Conservation (phyloP, 306 rosid genomes). For the Quercus mongolica region DNA sequence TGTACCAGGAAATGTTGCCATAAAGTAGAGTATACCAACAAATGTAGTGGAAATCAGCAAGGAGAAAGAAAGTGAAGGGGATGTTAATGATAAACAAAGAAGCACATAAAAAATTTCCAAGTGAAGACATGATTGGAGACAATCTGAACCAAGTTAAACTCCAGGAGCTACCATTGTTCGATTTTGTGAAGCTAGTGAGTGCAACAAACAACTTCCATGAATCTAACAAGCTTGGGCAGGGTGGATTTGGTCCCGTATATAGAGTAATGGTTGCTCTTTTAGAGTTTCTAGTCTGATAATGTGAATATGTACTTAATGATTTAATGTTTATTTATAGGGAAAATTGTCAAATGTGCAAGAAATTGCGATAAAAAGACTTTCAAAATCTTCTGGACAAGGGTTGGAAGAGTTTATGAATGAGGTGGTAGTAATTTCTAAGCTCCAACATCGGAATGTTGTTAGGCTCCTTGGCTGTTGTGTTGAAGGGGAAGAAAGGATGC, state of each 20-base stretch:
- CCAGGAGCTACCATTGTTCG: constrained; percentile 17
- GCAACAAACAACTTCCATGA: too few relatives aligned
- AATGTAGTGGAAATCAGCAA: not conserved
- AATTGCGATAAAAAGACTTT: too few relatives aligned
- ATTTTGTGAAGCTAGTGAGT: not conserved
- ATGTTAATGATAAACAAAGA: not conserved
- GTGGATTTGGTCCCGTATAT: constrained; percentile 31
- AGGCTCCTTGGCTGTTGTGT: too few relatives aligned
- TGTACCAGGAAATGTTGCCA: not conserved
- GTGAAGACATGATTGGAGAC: not conserved
- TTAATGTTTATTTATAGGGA: too few relatives aligned
- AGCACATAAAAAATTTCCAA: not conserved
- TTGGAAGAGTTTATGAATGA: too few relatives aligned
- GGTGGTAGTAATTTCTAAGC: too few relatives aligned
- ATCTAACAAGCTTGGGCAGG: constrained; percentile 24
- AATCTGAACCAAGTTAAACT: constrained; percentile 9
- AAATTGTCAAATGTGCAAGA: too few relatives aligned
- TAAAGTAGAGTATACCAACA: not conserved
- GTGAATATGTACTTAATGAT: too few relatives aligned
- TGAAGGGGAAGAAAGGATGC: too few relatives aligned
- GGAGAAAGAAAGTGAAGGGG: not conserved
- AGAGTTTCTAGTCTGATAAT: constrained; percentile 1
- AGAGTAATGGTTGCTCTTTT: constrained; percentile 7
- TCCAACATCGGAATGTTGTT: too few relatives aligned
- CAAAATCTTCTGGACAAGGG: too few relatives aligned